Evolutionary conservation across 163 green algal genomes (phyloP).

Genomic region (Picocystis sp.): DNA sequence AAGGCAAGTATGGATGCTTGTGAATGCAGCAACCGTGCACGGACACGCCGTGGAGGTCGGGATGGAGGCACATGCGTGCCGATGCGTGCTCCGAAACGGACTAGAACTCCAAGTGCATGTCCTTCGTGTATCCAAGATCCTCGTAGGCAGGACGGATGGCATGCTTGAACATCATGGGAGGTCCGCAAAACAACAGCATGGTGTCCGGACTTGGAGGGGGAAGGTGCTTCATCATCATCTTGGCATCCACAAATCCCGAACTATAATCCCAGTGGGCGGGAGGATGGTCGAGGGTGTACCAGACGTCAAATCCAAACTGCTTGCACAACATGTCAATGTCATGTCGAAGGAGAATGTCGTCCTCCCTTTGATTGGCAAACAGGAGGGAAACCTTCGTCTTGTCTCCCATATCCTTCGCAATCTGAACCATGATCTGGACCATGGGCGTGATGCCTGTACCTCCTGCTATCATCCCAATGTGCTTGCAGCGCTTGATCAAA

Average conservation of each 20-base stretch:
- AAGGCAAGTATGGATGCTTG: too few relatives aligned
- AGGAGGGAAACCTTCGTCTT: slow-evolving; percentile 13
- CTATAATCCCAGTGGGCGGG: slow-evolving; percentile 34
- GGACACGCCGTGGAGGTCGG: too few relatives aligned
- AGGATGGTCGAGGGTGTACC: neutral
- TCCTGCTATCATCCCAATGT: slow-evolving; percentile 6
- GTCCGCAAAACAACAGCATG: slow-evolving; percentile 36
- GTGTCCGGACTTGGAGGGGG: slow-evolving; percentile 22
- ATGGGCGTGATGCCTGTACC: slow-evolving; percentile 7
- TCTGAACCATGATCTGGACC: slow-evolving; percentile 7
- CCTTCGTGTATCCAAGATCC: slow-evolving; percentile 38
- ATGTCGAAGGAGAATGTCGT: neutral
- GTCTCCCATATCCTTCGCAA: slow-evolving; percentile 13
- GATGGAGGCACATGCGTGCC: too few relatives aligned
- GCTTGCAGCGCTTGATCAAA: neutral
- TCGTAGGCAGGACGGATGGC: slow-evolving; percentile 47
- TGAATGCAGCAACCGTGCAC: too few relatives aligned
- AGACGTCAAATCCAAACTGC: slow-evolving; percentile 13
- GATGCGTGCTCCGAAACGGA: neutral
- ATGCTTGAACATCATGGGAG: slow-evolving; percentile 56
- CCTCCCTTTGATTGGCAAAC: slow-evolving; percentile 13
- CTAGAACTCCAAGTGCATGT: slow-evolving; percentile 44
- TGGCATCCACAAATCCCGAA: slow-evolving; percentile 45
- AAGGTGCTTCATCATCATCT: slow-evolving; percentile 42
- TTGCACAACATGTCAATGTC: slow-evolving; percentile 4